Percentiles rank a stretch among this genome's conserved stretches.
Conservation (phyloP, 495 filamentous ascomycete species). For the Chaetomium tenue region DNA sequence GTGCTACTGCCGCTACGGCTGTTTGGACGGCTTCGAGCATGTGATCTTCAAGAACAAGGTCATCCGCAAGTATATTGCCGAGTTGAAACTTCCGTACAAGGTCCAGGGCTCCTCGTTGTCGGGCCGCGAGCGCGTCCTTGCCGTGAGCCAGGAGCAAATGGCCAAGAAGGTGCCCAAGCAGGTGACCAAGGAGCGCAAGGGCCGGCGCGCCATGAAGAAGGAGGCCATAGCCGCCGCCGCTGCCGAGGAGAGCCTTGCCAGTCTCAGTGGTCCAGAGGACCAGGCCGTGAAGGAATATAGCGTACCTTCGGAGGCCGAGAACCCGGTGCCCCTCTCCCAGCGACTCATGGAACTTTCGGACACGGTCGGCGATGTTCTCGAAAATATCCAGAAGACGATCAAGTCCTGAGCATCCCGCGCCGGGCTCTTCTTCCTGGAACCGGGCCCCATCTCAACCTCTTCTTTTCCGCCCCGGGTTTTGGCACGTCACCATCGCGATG, state of each 20-base stretch:
- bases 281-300: background rate
- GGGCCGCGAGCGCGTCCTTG: background rate
- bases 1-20: conserved; percentile 10
- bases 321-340: background rate
- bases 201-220: conserved; percentile 2
- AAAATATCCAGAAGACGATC: background rate
- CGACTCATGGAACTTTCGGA: background rate
- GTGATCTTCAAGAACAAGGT: conserved; percentile 4
- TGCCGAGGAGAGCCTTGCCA: background rate
- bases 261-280: background rate
- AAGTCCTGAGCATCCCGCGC: background rate
- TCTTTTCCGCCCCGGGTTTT: no score
- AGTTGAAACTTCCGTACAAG: background rate
- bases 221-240: conserved; percentile 3
- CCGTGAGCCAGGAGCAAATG: background rate
- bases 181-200: conserved; percentile 3
- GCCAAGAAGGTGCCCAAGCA: conserved; percentile 14
- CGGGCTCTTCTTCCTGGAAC: no score
- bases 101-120: background rate
- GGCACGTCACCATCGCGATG: no score
- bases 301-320: background rate
- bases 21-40: background rate
- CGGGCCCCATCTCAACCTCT: no score
- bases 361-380: background rate
- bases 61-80: background rate